Evolutionary conservation across 495 filamentous ascomycete species (phyloP).

Genomic region (Acidomyces sp.): DNA sequence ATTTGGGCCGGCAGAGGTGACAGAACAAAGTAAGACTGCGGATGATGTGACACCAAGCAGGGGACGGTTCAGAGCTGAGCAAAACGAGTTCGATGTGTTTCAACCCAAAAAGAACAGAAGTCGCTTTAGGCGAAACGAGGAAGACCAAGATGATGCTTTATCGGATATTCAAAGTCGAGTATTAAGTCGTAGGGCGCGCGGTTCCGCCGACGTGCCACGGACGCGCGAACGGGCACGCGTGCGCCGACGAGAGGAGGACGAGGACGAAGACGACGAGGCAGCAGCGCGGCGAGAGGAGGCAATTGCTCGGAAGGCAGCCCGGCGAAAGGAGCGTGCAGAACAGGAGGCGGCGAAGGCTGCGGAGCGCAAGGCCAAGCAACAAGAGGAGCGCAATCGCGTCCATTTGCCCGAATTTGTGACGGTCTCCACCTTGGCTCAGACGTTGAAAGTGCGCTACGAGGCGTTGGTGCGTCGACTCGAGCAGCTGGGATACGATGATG

Average conservation of each 20-base stretch:
- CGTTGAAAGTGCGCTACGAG: constrained; percentile 56
- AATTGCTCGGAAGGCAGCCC: constrained; percentile 6
- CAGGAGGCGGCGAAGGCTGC: constrained; percentile 27
- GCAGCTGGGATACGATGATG: constrained; percentile 72
- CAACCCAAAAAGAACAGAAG: too few species aligned
- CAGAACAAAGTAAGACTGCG: too few species aligned
- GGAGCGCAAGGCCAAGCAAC: constrained; percentile 24
- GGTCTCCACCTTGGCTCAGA: constrained; percentile 68
- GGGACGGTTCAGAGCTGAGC: too few species aligned
- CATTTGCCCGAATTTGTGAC: constrained; percentile 83
- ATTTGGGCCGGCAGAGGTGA: too few species aligned
- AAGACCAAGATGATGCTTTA: too few species aligned
- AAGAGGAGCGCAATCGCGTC: constrained; percentile 40
- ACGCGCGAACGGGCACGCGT: too few species aligned
- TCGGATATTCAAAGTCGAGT: too few species aligned
- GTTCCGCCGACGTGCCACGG: too few species aligned
- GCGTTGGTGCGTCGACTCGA: constrained; percentile 63
- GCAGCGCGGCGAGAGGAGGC: constrained; percentile 8
- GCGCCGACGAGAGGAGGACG: constrained; percentile 8
- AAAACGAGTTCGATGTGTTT: too few species aligned
- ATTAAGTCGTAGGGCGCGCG: too few species aligned
- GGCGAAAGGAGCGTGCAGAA: constrained; percentile 30
- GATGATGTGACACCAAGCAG: too few species aligned
- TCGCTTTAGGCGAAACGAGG: too few species aligned
- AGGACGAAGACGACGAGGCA: constrained; percentile 14